A percentile compares a stretch with the other conserved stretches of the same genome.
Conservation (phyloP, 345 rosid genomes). For the Salix exigua region DNA sequence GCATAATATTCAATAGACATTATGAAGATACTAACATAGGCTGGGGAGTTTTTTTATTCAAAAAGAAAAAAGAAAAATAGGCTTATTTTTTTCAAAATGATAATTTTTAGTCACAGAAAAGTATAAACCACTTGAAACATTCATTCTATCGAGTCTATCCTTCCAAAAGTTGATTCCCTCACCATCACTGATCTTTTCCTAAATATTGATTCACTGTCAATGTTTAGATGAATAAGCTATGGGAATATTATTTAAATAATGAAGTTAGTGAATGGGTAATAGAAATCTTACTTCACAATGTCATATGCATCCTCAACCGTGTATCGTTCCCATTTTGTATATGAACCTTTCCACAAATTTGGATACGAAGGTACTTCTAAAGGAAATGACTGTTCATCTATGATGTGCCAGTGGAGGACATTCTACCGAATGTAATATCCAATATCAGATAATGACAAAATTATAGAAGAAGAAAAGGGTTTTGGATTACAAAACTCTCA, state of each 20-base stretch:
- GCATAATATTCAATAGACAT: not conserved
- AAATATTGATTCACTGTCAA: not conserved
- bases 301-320: conserved; percentile 86
- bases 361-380: conserved; percentile 80
- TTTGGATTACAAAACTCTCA: conserved; percentile 8
- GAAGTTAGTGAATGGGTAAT: not conserved
- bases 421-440: conserved; percentile 60
- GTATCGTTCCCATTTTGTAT: conserved; percentile 84
- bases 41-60: not conserved
- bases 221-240: not conserved
- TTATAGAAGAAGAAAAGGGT: conserved; percentile 5
- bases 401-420: conserved; percentile 96
- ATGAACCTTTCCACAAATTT: conserved; percentile 86
- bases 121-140: not conserved
- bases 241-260: not conserved
- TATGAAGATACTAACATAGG: not conserved
- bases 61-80: not conserved
- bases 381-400: conserved; percentile 90
- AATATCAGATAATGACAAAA: conserved; percentile 25
- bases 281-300: conserved; percentile 63
- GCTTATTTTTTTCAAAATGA: not conserved
- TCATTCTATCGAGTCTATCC: not conserved
- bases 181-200: not conserved
- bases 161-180: not conserved
- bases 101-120: not conserved